Base-by-base conservation (phyloP, 192 early-diverging fungal genomes). In the Funneliformis geosporum region DNA sequence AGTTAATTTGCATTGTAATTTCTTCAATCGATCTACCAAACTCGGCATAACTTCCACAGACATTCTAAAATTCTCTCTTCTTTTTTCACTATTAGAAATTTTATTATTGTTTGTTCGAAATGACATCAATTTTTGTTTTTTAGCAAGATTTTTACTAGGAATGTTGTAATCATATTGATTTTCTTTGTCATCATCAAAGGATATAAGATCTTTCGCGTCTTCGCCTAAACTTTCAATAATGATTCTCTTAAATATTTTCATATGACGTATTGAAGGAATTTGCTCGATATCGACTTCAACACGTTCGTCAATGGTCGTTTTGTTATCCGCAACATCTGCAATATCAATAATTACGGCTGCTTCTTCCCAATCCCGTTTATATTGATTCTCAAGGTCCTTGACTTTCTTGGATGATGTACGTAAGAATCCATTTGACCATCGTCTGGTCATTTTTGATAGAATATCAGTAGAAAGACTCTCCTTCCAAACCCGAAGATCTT, bases 301-400 rank as follows among this genome's bases (percentile, higher is more conserved):
- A 8, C 50, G 38, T 18, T 68, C 60, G 23, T 79, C 81, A 69
- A 80, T 81, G 42, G 73, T 79, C 39, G 82, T 72, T 27, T 81
- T 76, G 0, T 80, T 78, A 47, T 83, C 81, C 27, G 85, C 85
- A 72, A 83, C 83, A 79, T 86, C 82, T 0, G 81, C 79, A 21
- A 86, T 70, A 43, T 86, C 83, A 69, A 86, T 83, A 8, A 86
- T 86, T 62, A 86, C 85, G 43, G 80, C 80, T 7, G 85, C 85
- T 60, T 86, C 81, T 43, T 82, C 85, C 85, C 85, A 86, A 62
- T 86, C 82, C 10, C 70, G 69, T 46, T 84, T 80, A 33, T 82
- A 86, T 23, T 81, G 62, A 68, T 76, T 73, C 18, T 81, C 83
- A 18, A 86, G 81, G 40, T 85, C 74, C 47, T 82, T 79, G n/a